Evolutionary conservation across 306 rosid species (phyloP).

Genomic region (Vigna reflexopilosa): DNA sequence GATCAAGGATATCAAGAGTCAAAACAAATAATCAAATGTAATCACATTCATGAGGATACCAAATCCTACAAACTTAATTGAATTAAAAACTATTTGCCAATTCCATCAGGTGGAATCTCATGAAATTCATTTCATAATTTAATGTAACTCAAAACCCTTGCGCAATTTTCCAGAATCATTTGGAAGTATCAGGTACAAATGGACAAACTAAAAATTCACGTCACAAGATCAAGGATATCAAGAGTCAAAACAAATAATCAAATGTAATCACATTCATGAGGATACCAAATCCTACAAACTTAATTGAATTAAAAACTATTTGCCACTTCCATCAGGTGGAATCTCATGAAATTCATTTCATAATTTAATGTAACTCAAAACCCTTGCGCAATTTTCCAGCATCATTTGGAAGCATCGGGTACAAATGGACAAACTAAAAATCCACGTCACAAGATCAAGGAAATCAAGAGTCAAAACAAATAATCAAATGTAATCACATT

Average conservation of each 20-base stretch:
- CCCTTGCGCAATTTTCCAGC: conserved; percentile 56
- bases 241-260: conserved; percentile 6
- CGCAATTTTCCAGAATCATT: conserved; percentile 53
- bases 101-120: conserved; percentile 49
- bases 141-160: conserved; percentile 50
- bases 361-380: conserved; percentile 43
- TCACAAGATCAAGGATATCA: background rate
- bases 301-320: conserved; percentile 1
- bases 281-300: conserved; percentile 5
- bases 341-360: conserved; percentile 37
- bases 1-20: background rate
- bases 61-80: background rate
- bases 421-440: conserved; percentile 1
- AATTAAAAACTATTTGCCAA: conserved; percentile 17
- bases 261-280: background rate
- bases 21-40: background rate
- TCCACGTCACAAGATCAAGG: background rate
- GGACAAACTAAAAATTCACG: background rate
- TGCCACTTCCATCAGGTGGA: conserved; percentile 48
- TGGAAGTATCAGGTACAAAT: conserved; percentile 34
- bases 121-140: conserved; percentile 35
- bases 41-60: conserved; percentile 8
- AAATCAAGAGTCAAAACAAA: background rate
- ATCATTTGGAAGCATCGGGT: conserved; percentile 45
- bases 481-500: background rate